phyloP scores from a whole-genome alignment of 768 basidiomycete genomes.

The Clitopilus passeckerianus region DNA sequence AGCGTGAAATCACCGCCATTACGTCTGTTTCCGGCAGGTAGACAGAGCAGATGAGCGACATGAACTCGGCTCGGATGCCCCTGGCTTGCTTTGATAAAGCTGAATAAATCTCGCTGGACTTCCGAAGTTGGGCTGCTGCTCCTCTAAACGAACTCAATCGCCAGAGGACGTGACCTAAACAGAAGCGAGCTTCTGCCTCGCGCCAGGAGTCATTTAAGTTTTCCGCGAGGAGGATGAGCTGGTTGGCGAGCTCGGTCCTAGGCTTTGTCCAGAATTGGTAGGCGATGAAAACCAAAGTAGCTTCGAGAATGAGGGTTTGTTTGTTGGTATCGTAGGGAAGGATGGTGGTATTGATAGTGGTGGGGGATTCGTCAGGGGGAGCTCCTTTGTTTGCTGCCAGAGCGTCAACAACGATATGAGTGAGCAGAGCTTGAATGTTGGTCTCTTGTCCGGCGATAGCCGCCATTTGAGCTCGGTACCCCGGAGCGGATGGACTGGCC shows the following conservation, averaged over 20 bases:
- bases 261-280: slow-evolving; percentile 2
- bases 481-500: slow-evolving; percentile 1
- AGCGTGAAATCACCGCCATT: background rate
- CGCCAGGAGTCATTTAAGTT: background rate
- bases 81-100: background rate
- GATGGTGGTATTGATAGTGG: background rate
- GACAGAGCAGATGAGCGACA: background rate
- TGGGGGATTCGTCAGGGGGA: background rate
- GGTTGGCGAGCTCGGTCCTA: background rate
- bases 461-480: slow-evolving; percentile 1
- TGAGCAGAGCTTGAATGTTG: slow-evolving; percentile 8
- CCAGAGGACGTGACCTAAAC: background rate
- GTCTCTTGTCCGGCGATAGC: slow-evolving; percentile 9
- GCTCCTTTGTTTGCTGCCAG: background rate
- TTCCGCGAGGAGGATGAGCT: background rate
- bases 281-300: background rate
- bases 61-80: background rate
- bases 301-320: background rate
- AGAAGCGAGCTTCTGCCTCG: background rate
- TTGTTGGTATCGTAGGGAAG: background rate
- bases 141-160: background rate
- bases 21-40: background rate
- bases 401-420: background rate
- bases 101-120: background rate
- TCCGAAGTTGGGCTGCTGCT: background rate